Evolutionary conservation across 2,329 filamentous ascomycete species (phyloP).

Genomic region (Aspergillus chevalieri): DNA sequence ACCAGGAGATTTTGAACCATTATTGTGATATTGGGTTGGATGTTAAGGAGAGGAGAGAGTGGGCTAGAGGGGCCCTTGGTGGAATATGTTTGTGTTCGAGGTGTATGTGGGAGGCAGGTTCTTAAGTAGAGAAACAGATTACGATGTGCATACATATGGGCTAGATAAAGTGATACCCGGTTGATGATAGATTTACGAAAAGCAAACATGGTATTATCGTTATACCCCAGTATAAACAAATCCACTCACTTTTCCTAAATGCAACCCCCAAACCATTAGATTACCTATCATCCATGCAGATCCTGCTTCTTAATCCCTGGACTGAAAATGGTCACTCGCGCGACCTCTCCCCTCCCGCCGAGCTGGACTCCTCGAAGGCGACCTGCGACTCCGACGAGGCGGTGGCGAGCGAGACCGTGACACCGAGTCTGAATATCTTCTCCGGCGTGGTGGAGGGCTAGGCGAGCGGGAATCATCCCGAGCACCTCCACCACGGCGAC

Average conservation of each 20-base stretch:
- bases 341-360: slow-evolving; percentile 8
- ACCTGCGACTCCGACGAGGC: slow-evolving; percentile 9
- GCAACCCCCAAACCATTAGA: not conserved
- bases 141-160: too few relatives aligned
- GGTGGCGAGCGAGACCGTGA: slow-evolving; percentile 17
- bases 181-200: too few relatives aligned
- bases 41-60: slow-evolving; percentile 77
- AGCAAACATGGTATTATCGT: not conserved
- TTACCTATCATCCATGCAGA: not conserved
- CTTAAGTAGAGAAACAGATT: not conserved
- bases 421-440: slow-evolving; percentile 13
- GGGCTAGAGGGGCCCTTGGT: slow-evolving; percentile 80
- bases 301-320: too few relatives aligned
- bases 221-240: not conserved
- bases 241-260: not conserved
- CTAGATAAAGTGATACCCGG: too few relatives aligned
- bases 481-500: slow-evolving; percentile 14
- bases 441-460: slow-evolving; percentile 12
- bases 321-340: slow-evolving; percentile 6
- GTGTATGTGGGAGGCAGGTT: slow-evolving; percentile 65
- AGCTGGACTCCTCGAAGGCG: slow-evolving; percentile 12
- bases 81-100: slow-evolving; percentile 82
- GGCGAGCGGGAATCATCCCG: slow-evolving; percentile 20
- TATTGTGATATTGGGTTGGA: slow-evolving; percentile 81
- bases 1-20: slow-evolving; percentile 84